Evolutionary conservation across 371 early-diverging fungal genomes (phyloP), one percentile per base, ranked within the genome.

Genomic region (Circinella minor): DNA sequence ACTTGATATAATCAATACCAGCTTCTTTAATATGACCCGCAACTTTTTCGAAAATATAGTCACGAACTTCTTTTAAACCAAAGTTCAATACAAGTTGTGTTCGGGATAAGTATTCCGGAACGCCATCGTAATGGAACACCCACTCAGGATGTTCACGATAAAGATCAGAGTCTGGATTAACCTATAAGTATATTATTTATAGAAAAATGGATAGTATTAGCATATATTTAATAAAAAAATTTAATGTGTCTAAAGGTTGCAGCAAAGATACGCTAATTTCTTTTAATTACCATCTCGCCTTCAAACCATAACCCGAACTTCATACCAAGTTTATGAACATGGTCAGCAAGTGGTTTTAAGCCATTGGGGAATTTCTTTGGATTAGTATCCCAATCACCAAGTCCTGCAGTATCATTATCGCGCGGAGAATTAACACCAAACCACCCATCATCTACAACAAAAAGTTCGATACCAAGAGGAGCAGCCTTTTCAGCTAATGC

Each of bases 401-500:
- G 71, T 0, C 81, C 79, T 0, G 86, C 79, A 1, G 67, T 65
- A 48, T 83, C 83, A 13, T 64, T 69, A 43, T 43, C 43, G 3
- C 43, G 43, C 3, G 43, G 43, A 10, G 72, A 43, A 39, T 83
- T 65, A 1, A 70, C 71, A 14, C 66, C 57, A 54, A 84, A 84
- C 85, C 85, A 88, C 1, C 89, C 89, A 70, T 88, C 87, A 61
- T 88, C 89, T 36, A 88, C 38, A 1, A 81, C 83, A 69, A 84
- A 79, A 11, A 84, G 38, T 18, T 84, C 85, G 3, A 73, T 61
- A 7, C 85, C 85, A 0, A 84, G 10, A 0, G 51, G 61, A 49
- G 81, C 77, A 4, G 82, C 77, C 36, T 73, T 70, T 9, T 66
- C 51, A 4, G 78, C 76, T 68, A 77, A 66, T 0, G 38, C 55